These are phyloP conservation scores for Abelmoschus esculentus DNA, from an alignment of 345 rosid genomes.

Conservation along the genomic window DNA sequence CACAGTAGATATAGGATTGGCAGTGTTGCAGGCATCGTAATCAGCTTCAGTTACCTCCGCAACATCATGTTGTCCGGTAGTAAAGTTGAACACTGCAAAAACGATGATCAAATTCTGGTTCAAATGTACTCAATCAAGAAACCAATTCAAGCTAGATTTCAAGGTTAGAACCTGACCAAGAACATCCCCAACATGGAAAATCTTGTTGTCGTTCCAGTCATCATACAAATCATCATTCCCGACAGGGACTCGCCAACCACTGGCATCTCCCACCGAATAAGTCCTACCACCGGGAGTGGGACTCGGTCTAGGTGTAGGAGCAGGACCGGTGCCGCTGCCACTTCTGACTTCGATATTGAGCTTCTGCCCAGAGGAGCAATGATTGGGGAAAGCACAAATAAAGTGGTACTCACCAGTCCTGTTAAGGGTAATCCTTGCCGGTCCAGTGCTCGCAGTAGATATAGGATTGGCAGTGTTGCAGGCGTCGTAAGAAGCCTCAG, in stretches of 20 bases:
- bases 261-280: constrained; percentile 26
- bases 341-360: constrained; percentile 14
- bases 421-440: constrained; percentile 24
- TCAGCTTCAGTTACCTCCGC: constrained; percentile 25
- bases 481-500: constrained; percentile 15
- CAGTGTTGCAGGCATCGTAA: constrained; percentile 21
- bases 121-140: neutral
- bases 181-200: constrained; percentile 30
- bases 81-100: constrained; percentile 27
- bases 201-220: constrained; percentile 23
- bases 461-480: constrained; percentile 22
- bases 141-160: neutral
- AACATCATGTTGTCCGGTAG: constrained; percentile 28
- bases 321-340: neutral
- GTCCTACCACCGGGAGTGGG: constrained; percentile 2
- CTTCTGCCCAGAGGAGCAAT: constrained; percentile 26
- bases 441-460: neutral
- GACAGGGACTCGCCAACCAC: constrained; percentile 26
- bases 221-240: constrained; percentile 12
- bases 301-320: neutral
- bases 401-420: constrained; percentile 21
- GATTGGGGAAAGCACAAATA: constrained; percentile 20
- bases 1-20: constrained; percentile 1
- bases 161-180: constrained; percentile 19
- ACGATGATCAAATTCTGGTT: neutral